Evolutionary conservation across 345 rosid genomes (phyloP).

Genomic region (Abelmoschus esculentus): DNA sequence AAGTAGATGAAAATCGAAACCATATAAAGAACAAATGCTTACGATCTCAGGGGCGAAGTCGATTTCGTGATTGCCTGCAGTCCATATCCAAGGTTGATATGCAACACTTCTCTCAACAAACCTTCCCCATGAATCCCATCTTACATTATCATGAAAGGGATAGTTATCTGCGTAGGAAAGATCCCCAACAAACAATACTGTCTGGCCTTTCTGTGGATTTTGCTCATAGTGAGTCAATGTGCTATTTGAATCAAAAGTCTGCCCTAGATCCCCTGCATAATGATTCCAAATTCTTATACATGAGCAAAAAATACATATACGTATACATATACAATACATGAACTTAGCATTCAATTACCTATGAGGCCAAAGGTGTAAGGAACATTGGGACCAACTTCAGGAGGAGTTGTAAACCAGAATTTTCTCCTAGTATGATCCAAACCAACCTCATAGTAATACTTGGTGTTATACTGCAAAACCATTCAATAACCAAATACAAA

Average conservation of each 20-base stretch:
- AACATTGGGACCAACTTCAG: constrained; percentile 55
- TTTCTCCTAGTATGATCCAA: constrained; percentile 32
- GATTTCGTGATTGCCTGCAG: constrained; percentile 78
- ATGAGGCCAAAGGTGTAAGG: constrained; percentile 62
- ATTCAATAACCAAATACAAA: neutral
- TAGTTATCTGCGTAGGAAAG: too few species aligned
- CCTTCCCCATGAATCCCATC: too few species aligned
- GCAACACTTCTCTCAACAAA: too few species aligned
- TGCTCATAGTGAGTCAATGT: constrained; percentile 77
- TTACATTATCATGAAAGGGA: too few species aligned
- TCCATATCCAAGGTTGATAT: constrained; percentile 99
- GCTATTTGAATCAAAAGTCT: constrained; percentile 72
- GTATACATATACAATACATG: too few species aligned
- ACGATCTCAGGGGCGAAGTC: constrained; percentile 53
- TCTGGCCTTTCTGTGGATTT: constrained; percentile 59
- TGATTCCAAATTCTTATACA: neutral
- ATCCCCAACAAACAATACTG: constrained; percentile 61
- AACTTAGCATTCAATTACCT: constrained; percentile 19
- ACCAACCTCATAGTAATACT: constrained; percentile 57
- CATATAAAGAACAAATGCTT: neutral
- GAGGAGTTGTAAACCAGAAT: constrained; percentile 75
- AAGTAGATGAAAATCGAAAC: neutral
- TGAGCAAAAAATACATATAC: too few species aligned
- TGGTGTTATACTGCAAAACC: constrained; percentile 39
- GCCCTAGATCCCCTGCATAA: constrained; percentile 87